Conservation (phyloP, 108 stramenopile genomes). For the Phaeodactylum tricornutum region DNA sequence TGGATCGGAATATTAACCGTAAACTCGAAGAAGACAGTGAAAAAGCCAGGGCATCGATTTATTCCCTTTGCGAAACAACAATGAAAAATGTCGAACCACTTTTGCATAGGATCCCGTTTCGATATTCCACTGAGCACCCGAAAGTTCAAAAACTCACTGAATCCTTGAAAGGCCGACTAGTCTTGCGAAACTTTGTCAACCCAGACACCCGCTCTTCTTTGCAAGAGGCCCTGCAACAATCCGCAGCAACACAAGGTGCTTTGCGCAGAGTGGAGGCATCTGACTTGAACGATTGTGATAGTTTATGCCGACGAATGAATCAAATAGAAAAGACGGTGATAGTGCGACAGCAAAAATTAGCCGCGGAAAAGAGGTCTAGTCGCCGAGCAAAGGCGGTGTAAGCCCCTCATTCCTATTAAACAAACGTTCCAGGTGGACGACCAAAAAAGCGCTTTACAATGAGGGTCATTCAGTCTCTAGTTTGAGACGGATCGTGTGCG, state of each 20-base stretch:
- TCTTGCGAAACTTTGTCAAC: slow-evolving; percentile 33
- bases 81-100: background rate
- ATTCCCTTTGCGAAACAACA: background rate
- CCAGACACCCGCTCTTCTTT: slow-evolving; percentile 27
- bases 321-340: slow-evolving; percentile 32
- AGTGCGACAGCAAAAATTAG: slow-evolving; percentile 35
- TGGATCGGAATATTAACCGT: background rate
- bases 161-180: slow-evolving; percentile 21
- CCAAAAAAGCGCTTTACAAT: no score
- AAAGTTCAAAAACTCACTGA: background rate
- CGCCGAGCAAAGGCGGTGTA: slow-evolving; percentile 24
- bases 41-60: no score
- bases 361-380: slow-evolving; percentile 28
- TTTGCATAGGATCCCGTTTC: no score
- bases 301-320: slow-evolving; percentile 18
- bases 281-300: slow-evolving; percentile 3
- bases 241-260: slow-evolving; percentile 17
- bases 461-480: no score
- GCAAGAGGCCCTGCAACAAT: slow-evolving; percentile 20
- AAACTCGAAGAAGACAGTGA: background rate
- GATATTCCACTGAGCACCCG: no score
- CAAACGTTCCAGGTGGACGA: no score
- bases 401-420: no score
- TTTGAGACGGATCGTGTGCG: no score
- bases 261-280: slow-evolving; percentile 12